Evolutionary conservation across 192 early-diverging fungal genomes (phyloP).

Genomic region (Backusella circina): DNA sequence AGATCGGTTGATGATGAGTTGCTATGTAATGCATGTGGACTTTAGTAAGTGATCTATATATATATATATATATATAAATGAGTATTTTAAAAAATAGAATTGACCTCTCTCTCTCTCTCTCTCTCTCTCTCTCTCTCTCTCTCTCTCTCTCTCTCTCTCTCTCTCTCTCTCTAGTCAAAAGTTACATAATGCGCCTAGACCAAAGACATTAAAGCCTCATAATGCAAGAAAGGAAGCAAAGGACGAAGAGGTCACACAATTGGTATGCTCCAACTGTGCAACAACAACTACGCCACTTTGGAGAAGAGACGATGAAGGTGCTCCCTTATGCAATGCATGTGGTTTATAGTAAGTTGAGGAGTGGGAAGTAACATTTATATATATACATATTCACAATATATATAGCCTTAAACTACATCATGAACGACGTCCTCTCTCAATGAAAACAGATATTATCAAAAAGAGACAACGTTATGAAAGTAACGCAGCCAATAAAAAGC

Average conservation of each 20-base stretch:
- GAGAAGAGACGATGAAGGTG: conserved; percentile 67
- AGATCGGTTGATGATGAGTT: conserved; percentile 77
- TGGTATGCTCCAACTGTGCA: conserved; percentile 65
- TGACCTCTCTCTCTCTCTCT: too few relatives aligned
- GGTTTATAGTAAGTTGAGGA: conserved; percentile 44
- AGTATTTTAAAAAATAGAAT: too few relatives aligned
- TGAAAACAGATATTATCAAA: conserved; percentile 30
- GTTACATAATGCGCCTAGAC: conserved; percentile 80
- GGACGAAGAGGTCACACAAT: conserved; percentile 40
- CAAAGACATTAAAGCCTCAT: conserved; percentile 75
- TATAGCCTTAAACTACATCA: conserved; percentile 28
- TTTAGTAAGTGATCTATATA: conserved; percentile 60
- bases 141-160: too few relatives aligned
- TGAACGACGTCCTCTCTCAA: conserved; percentile 21
- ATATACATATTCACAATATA: too few relatives aligned
- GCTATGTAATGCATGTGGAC: conserved; percentile 96
- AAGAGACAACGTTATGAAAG: conserved; percentile 32
- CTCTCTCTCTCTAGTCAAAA: too few relatives aligned
- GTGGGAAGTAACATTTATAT: too few relatives aligned
- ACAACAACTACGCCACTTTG: conserved; percentile 90
- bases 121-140: too few relatives aligned
- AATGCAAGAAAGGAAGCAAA: conserved; percentile 53
- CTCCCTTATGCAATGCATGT: conserved; percentile 53
- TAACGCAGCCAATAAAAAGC: not conserved
- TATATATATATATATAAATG: too few relatives aligned